Base-by-base conservation (phyloP, 768 basidiomycete genomes). In the Lentinula edodes region DNA sequence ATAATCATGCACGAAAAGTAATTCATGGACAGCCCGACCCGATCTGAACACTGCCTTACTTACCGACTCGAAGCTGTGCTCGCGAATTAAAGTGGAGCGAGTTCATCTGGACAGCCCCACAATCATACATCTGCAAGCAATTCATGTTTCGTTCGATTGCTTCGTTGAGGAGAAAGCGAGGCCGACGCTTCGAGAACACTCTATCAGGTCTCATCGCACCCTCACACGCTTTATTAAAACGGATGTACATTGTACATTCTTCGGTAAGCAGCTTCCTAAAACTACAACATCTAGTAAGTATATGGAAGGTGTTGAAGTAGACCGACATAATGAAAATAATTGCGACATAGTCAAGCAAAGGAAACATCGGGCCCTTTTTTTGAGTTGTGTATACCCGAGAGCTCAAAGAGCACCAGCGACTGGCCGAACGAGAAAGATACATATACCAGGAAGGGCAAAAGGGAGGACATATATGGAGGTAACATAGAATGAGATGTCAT, bases 281-380 rank as follows among this genome's bases (percentile, higher is more conserved):
- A 56, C 55, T 56, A 56, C 55, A 56, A 56, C 55, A 56, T 56
- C 39, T 56, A 23, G 18, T 46, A 46, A 46, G 32, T 43, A 28
- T 43, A 20, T 10, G 53, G 39, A 36, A 42, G 42, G 18, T 36
- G 45, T 50, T 46, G 50, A 32, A 41, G 58, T 5, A 51, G 6
- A 18, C 8, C 23, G 13, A 34, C 34, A 51, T 13, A 43, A 61
- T 16, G 36, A 51, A 57, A 65, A 63, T 64, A 66, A 66, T 63
- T 20, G 5, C 53, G 69, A 66, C 41, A 42, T 66, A 63, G 56
- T 61, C 54, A 66, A 60, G 61, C 32, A 46, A 54, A 64, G 54
- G 58, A 12, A 52, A 4, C 38, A 53, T 64, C 43, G 48, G 60
- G 66, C 23, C 23, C 23, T n/a, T 23, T 23, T 23, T 23, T 23